Evolutionary conservation across 805 yeast species (phyloP).

Genomic region (Wickerhamiella occidentalis): DNA sequence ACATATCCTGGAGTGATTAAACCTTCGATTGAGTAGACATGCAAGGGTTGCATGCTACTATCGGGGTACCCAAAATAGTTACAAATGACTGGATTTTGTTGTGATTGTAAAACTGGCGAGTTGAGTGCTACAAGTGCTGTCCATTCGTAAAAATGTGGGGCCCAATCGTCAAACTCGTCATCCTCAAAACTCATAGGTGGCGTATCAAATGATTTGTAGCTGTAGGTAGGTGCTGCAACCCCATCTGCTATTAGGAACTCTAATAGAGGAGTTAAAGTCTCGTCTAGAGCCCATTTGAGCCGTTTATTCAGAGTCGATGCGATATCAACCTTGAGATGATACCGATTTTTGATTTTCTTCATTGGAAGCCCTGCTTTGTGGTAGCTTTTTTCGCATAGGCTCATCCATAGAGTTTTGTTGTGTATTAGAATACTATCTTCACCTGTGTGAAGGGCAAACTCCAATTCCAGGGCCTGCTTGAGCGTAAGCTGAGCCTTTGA

Average conservation of each 20-base stretch:
- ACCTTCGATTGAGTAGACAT: not conserved
- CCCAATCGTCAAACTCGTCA: conserved; percentile 9
- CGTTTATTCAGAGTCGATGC: not conserved
- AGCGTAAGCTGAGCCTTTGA: not conserved
- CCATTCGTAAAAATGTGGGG: conserved; percentile 7
- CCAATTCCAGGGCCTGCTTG: conserved; percentile 2
- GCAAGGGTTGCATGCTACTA: not conserved
- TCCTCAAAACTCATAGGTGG: not conserved
- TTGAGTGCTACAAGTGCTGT: not conserved
- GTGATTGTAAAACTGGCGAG: not conserved
- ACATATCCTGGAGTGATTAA: conserved; percentile 5
- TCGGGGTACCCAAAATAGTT: conserved; percentile 1
- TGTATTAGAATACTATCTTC: conserved; percentile 2
- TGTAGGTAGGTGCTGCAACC: not conserved
- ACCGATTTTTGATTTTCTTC: not conserved
- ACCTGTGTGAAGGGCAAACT: not conserved
- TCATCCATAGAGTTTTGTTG: not conserved
- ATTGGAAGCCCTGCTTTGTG: conserved; percentile 5
- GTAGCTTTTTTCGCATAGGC: not conserved
- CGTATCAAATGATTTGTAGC: not conserved
- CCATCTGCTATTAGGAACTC: not conserved
- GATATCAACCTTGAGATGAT: not conserved
- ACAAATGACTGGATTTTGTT: conserved; percentile 6
- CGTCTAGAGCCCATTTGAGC: not conserved
- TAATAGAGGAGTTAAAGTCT: not conserved